Evolutionary conservation across 331 rosid genomes (phyloP).

Genomic region (Pyrus hybrid): DNA sequence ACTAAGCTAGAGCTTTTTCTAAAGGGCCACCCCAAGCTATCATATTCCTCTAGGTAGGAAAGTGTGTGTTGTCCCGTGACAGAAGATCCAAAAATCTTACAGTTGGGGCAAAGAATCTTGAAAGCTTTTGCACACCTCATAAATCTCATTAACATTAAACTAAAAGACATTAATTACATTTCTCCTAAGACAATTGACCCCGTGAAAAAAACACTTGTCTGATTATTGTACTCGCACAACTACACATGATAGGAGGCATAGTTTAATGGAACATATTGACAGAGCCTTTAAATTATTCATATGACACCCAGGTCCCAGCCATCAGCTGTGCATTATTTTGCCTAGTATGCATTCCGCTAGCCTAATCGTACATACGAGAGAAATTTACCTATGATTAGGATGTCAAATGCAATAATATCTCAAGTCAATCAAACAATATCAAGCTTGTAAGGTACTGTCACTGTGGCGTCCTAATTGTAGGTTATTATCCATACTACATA

Average conservation of each 20-base stretch:
- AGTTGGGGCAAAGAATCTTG: constrained; percentile 42
- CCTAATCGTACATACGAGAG: neutral
- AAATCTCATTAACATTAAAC: neutral
- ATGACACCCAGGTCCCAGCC: neutral
- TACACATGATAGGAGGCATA: constrained; percentile 24
- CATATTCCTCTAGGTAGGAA: constrained; percentile 41
- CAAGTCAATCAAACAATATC: neutral
- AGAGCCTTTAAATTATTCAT: neutral
- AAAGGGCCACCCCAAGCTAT: constrained; percentile 21
- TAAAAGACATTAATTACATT: constrained; percentile 11
- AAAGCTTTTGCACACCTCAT: constrained; percentile 22
- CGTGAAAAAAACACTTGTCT: constrained; percentile 31
- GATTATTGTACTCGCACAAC: constrained; percentile 7
- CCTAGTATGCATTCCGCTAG: neutral
- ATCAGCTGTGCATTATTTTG: constrained; percentile 6
- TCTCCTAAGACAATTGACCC: constrained; percentile 23
- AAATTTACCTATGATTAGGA: too few species aligned
- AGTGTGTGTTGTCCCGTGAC: constrained; percentile 46
- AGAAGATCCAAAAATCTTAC: constrained; percentile 51
- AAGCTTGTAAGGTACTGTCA: too few species aligned
- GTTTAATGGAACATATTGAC: constrained; percentile 15
- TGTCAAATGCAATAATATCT: neutral
- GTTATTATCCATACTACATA: neutral
- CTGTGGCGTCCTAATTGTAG: neutral
- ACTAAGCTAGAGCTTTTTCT: neutral